Evolutionary conservation across 306 rosid genomes (phyloP), one percentile per base, ranked within the genome.

Genomic region (Inga laurina): DNA sequence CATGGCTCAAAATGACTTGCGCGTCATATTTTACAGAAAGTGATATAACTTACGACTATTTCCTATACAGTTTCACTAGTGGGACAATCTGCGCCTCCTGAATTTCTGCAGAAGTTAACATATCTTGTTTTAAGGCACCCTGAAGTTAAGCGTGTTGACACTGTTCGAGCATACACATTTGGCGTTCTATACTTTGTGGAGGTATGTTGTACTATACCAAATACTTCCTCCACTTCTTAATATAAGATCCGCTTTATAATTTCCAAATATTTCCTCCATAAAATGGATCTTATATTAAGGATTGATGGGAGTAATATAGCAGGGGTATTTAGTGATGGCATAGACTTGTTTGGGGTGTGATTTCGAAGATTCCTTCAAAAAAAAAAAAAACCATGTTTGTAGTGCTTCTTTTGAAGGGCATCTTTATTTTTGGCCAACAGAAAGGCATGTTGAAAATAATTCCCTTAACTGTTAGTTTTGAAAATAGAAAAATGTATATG

Each of bases 151-250:
- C 97, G 98, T 0, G 69, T 97, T 22, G 99, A 96, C 86, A 96
- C 99, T 9, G 97, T 96, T 79, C 98, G 99, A 0, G 99, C 99
- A 7, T 96, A 96, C 90, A 96, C 98, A 75, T 96, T 96, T 75
- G 99, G 99, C 1, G 99, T 82, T 86, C 93, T 96, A 74, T 96
- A 94, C 88, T 96, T 96, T 84, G 99, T 96, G 10, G 99, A 96
- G 99, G 98, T 96, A 76, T 78, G 89, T 81, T 75, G 49, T 35
- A 49, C 45, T 44, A 6, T 43, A 32, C 49, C 12, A n/a, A 78
- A 45, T 46, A 46, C 12, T 44, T 44, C 5, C 1, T 13, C 16
- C 0, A 0, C 5, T 3, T 6, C 1, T 48, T 11, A 46, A 46
- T 46, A 46, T 46, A 48, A 48, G 4, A 13, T 48, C 4, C 15